These are phyloP conservation scores for Oropetium thomaeum DNA, from an alignment of 176 grass and related monocot species.

Conservation along the genomic window DNA sequence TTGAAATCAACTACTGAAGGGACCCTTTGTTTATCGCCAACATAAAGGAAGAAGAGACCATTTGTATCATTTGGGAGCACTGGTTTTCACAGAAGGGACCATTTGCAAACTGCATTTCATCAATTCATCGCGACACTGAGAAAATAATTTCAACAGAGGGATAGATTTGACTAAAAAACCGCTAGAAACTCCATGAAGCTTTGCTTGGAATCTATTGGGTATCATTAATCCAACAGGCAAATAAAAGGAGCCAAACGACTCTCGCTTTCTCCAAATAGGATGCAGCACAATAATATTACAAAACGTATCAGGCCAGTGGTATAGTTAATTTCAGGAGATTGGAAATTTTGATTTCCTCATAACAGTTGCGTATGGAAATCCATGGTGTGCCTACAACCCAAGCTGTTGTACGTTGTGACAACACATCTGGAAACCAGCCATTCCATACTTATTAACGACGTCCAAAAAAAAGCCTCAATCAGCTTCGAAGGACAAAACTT, in stretches of 20 bases:
- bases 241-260: neutral
- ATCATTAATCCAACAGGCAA: neutral
- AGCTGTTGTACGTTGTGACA: neutral
- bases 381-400: neutral
- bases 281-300: neutral
- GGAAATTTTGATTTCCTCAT: neutral
- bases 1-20: too few relatives aligned
- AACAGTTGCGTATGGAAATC: neutral
- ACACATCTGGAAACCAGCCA: neutral
- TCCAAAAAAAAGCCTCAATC: neutral
- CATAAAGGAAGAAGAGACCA: too few relatives aligned
- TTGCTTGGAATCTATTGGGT: neutral
- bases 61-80: too few relatives aligned
- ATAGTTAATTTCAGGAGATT: neutral
- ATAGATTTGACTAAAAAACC: neutral
- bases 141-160: neutral
- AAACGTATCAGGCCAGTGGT: neutral
- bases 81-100: too few relatives aligned
- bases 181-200: neutral
- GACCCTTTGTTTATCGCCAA: too few relatives aligned
- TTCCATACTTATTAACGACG: neutral
- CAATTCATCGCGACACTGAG: too few relatives aligned
- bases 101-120: too few relatives aligned
- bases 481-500: conserved; percentile 15
- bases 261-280: neutral